Conservation (phyloP, 2,329 filamentous ascomycete genomes). For the Pseudogymnoascus pannorum region DNA sequence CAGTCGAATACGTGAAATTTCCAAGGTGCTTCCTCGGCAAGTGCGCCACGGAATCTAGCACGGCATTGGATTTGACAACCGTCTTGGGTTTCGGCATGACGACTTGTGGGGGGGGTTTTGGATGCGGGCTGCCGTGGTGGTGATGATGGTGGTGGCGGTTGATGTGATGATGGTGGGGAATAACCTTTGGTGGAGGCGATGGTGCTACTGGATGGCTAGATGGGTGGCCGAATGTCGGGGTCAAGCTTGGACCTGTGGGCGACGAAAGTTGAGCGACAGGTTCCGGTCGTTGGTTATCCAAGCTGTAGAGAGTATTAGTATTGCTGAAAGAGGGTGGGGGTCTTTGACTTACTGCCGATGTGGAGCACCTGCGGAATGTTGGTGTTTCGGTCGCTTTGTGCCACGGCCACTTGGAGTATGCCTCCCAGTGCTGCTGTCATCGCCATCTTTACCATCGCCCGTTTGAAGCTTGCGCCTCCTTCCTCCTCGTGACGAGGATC, state of each 20-base stretch:
- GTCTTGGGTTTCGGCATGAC: conserved; percentile 55
- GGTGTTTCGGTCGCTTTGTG: conserved; percentile 61
- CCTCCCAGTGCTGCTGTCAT: conserved; percentile 59
- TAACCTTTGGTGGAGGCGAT: conserved; percentile 33
- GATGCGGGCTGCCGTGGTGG: conserved; percentile 25
- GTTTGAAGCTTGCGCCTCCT: conserved; percentile 69
- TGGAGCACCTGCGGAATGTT: conserved; percentile 42
- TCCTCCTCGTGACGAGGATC: conserved; percentile 39
- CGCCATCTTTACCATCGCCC: conserved; percentile 60
- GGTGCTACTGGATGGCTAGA: conserved; percentile 41
- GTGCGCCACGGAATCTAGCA: conserved; percentile 64
- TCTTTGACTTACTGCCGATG: conserved; percentile 55
- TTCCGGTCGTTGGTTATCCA: conserved; percentile 53
- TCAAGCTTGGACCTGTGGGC: conserved; percentile 35
- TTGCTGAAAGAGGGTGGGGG: background rate
- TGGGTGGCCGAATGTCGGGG: conserved; percentile 40
- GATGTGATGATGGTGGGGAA: conserved; percentile 25
- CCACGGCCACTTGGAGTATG: conserved; percentile 50
- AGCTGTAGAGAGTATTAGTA: conserved; percentile 29
- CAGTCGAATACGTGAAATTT: conserved; percentile 71
- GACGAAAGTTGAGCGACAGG: conserved; percentile 39
- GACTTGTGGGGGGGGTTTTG: conserved; percentile 20
- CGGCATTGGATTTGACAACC: conserved; percentile 58
- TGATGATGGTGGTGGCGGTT: conserved; percentile 37
- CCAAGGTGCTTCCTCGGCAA: conserved; percentile 74